Percentiles rank a stretch among this genome's conserved stretches.
Evolutionary conservation across 2,329 filamentous ascomycete species (phyloP).

Genomic region (Paecilomyces formosus): DNA sequence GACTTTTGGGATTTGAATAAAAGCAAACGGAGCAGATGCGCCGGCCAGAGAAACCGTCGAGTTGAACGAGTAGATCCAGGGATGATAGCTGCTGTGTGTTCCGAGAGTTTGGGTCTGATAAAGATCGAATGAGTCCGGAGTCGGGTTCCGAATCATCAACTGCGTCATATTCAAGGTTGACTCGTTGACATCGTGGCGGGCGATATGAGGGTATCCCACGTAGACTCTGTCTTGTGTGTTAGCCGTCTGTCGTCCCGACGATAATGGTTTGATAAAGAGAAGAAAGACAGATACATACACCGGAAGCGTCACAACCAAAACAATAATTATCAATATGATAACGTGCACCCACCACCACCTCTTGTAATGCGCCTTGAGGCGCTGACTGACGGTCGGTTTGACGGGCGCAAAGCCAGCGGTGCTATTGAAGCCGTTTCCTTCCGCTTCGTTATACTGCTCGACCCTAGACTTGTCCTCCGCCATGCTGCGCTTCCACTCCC

Average conservation of each 20-base stretch:
- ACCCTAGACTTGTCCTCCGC: background rate
- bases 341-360: slow-evolving; percentile 50
- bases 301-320: slow-evolving; percentile 49
- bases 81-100: slow-evolving; percentile 45
- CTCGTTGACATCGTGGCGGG: slow-evolving; percentile 47
- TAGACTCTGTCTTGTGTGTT: slow-evolving; percentile 39
- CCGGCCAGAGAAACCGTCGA: slow-evolving; percentile 44
- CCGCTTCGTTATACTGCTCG: slow-evolving; percentile 2
- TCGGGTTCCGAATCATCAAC: slow-evolving; percentile 46
- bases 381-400: slow-evolving; percentile 17
- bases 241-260: background rate
- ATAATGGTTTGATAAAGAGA: background rate
- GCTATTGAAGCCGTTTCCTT: background rate
- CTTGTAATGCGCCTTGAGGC: slow-evolving; percentile 27
- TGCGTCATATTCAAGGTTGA: slow-evolving; percentile 44
- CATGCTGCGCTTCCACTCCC: background rate
- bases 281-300: slow-evolving; percentile 39
- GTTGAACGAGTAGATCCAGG: slow-evolving; percentile 47
- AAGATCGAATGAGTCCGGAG: slow-evolving; percentile 41
- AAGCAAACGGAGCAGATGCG: slow-evolving; percentile 32
- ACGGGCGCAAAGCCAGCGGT: background rate
- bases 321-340: slow-evolving; percentile 42
- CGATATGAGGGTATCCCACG: slow-evolving; percentile 52
- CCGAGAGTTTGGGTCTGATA: slow-evolving; percentile 42
- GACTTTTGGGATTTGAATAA: slow-evolving; percentile 38